phyloP scores from a whole-genome alignment of 2,329 filamentous ascomycete species.

The Xylaria sp. region DNA sequence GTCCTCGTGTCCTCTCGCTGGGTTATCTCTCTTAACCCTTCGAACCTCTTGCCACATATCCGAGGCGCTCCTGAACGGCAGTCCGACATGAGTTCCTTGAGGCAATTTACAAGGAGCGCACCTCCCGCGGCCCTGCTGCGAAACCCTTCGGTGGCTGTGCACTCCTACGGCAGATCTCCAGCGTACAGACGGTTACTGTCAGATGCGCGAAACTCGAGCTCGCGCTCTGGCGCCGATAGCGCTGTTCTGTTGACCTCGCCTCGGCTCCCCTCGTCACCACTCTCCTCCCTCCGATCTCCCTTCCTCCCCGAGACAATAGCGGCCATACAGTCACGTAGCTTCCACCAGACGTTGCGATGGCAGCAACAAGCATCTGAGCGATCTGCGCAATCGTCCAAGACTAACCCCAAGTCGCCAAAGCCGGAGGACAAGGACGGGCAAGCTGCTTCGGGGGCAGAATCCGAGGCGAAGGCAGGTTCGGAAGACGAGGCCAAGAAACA shows the following conservation, averaged over 20 bases:
- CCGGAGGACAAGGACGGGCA: constrained; percentile 44
- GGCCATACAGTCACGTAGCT: constrained; percentile 42
- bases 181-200: constrained; percentile 52
- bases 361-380: constrained; percentile 39
- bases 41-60: constrained; percentile 36
- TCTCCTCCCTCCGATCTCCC: constrained; percentile 48
- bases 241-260: constrained; percentile 34
- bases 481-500: constrained; percentile 50
- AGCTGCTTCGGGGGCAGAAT: constrained; percentile 39
- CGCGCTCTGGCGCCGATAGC: constrained; percentile 32
- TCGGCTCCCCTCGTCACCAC: constrained; percentile 33
- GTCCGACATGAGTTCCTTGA: constrained; percentile 49
- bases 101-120: constrained; percentile 46
- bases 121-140: constrained; percentile 47
- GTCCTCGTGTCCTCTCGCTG: constrained; percentile 25
- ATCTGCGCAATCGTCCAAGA: constrained; percentile 34
- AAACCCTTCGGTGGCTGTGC: constrained; percentile 43
- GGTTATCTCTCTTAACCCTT: constrained; percentile 24
- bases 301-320: constrained; percentile 48
- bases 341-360: constrained; percentile 43
- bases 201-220: constrained; percentile 33
- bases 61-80: constrained; percentile 33
- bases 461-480: constrained; percentile 44
- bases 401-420: constrained; percentile 34
- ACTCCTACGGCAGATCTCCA: constrained; percentile 48